Conservation (phyloP, 495 filamentous ascomycete genomes). For the Tetracladium marchalianum region DNA sequence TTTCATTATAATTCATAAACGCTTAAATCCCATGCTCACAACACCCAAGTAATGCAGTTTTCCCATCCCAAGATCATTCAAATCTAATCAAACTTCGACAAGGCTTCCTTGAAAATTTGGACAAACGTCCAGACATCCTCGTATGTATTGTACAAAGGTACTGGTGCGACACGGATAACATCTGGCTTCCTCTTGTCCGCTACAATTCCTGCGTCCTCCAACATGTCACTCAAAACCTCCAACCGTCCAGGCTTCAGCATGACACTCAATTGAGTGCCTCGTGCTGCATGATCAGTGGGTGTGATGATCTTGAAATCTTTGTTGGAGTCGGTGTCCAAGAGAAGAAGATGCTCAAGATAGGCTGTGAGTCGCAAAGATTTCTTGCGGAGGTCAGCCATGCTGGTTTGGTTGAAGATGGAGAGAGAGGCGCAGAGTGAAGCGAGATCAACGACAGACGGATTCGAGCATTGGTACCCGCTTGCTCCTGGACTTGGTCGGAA, state of each 20-base stretch:
- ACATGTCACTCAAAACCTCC: conserved; percentile 50
- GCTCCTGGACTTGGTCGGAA: conserved; percentile 69
- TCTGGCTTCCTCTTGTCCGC: conserved; percentile 85
- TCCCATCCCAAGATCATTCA: background rate
- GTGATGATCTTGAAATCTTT: conserved; percentile 67
- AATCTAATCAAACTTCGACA: conserved; percentile 22
- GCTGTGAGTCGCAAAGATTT: conserved; percentile 69
- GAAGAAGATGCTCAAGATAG: conserved; percentile 68
- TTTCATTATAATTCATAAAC: no score
- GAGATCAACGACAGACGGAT: conserved; percentile 56
- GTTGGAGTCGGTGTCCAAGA: conserved; percentile 28
- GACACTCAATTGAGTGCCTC: conserved; percentile 83
- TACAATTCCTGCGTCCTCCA: conserved; percentile 65
- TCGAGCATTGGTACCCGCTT: conserved; percentile 58
- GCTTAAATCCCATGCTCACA: no score
- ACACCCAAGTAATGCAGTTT: no score
- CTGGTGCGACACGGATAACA: conserved; percentile 88
- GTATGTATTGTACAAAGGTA: conserved; percentile 83
- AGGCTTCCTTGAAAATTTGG: conserved; percentile 42
- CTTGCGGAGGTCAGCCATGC: conserved; percentile 56
- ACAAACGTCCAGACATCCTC: conserved; percentile 74
- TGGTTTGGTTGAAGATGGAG: conserved; percentile 65
- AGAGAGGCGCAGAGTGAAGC: conserved; percentile 67
- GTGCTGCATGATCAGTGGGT: conserved; percentile 55
- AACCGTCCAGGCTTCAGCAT: conserved; percentile 57